These are phyloP conservation scores for Stachybotrys elegans DNA, from an alignment of 2,329 filamentous ascomycete genomes.

Conservation along the genomic window DNA sequence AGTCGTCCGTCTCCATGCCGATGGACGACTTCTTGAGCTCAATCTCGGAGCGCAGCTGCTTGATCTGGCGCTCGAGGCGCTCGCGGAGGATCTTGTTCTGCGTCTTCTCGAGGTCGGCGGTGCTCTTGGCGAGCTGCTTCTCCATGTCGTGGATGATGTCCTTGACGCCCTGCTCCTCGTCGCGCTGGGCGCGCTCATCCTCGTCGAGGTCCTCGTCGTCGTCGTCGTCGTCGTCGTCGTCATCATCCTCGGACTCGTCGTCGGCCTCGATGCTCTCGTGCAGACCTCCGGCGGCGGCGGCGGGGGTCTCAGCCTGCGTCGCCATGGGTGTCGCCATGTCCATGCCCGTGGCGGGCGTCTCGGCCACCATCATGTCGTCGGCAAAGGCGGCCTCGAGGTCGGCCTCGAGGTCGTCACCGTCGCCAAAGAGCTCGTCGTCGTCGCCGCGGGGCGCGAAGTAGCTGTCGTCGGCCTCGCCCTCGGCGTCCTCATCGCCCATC, in stretches of 20 bases:
- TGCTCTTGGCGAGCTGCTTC: conserved; percentile 41
- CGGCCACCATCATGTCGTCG: conserved; percentile 27
- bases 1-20: conserved; percentile 33
- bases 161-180: conserved; percentile 49
- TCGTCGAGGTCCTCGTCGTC: conserved; percentile 51
- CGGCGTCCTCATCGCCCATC: conserved; percentile 46
- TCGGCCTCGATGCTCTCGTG: conserved; percentile 39
- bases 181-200: conserved; percentile 43
- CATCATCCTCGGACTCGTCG: conserved; percentile 35
- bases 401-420: conserved; percentile 49
- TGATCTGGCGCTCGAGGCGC: conserved; percentile 46
- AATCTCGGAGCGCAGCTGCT: conserved; percentile 38
- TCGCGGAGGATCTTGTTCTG: conserved; percentile 43
- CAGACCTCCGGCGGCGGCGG: conserved; percentile 24
- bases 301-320: conserved; percentile 38
- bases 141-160: conserved; percentile 50
- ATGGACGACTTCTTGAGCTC: conserved; percentile 40
- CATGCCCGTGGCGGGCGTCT: conserved; percentile 36
- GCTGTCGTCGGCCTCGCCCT: conserved; percentile 41
- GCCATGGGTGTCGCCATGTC: conserved; percentile 43
- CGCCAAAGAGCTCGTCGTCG: conserved; percentile 22
- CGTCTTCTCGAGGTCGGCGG: conserved; percentile 37
- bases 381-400: conserved; percentile 51
- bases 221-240: conserved; percentile 48
- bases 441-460: conserved; percentile 22